These are phyloP conservation scores for Cladosporium sp. DNA, from an alignment of 2,329 filamentous ascomycete genomes.

Conservation along the genomic window DNA sequence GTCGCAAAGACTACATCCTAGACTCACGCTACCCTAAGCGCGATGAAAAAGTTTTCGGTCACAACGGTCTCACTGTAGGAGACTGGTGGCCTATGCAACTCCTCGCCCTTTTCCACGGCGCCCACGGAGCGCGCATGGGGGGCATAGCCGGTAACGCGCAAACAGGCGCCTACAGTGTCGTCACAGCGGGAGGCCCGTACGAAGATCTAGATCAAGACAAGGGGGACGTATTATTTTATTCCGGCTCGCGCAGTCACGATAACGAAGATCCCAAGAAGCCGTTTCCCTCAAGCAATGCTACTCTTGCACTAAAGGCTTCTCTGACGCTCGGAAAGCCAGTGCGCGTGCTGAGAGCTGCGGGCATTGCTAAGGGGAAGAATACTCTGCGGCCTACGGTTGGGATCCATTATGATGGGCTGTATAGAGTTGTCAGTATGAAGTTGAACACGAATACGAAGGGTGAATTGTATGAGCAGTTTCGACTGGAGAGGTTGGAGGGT, in stretches of 20 bases:
- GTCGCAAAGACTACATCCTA: constrained; percentile 7
- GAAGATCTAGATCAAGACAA: constrained; percentile 22
- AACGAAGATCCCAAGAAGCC: constrained; percentile 21
- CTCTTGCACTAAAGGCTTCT: constrained; percentile 18
- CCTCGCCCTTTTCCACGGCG: constrained; percentile 22
- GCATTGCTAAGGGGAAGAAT: constrained; percentile 9
- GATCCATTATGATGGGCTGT: constrained; percentile 25
- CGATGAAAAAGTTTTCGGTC: constrained; percentile 19
- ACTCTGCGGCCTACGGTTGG: constrained; percentile 12
- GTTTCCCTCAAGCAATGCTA: constrained; percentile 16
- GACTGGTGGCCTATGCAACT: constrained; percentile 24
- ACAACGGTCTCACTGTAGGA: constrained; percentile 23
- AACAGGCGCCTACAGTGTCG: constrained; percentile 22
- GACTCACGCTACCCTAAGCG: constrained; percentile 14
- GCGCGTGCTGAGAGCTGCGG: constrained; percentile 20
- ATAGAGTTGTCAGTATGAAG: constrained; percentile 15
- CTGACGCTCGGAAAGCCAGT: constrained; percentile 15
- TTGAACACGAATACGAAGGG: constrained; percentile 20
- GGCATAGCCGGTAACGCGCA: constrained; percentile 20
- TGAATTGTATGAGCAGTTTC: constrained; percentile 26
- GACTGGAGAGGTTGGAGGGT: constrained; percentile 17
- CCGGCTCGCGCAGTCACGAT: constrained; percentile 21
- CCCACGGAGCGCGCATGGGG: constrained; percentile 22
- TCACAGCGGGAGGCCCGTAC: constrained; percentile 22
- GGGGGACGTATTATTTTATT: constrained; percentile 24